Evolutionary conservation across 2,329 filamentous ascomycete genomes (phyloP).

Genomic region (Paraphaeosphaeria sporulosa): DNA sequence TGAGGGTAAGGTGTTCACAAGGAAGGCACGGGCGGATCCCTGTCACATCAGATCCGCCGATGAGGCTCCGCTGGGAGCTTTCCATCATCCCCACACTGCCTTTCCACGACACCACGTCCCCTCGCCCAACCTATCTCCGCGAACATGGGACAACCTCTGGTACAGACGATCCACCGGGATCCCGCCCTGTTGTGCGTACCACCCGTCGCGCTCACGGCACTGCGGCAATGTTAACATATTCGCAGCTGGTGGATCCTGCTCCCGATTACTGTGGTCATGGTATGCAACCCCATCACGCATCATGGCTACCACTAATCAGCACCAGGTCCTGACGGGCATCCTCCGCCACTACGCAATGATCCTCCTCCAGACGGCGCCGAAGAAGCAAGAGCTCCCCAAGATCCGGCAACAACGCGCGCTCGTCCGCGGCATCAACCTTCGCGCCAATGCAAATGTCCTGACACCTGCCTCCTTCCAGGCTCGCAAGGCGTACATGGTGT

Average conservation of each 20-base stretch:
- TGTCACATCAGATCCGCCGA: conserved; percentile 33
- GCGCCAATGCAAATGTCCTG: conserved; percentile 81
- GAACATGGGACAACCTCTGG: conserved; percentile 81
- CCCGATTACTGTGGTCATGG: conserved; percentile 97
- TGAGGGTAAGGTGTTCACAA: conserved; percentile 48
- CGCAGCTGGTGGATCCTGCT: conserved; percentile 97
- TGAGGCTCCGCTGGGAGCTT: conserved; percentile 38
- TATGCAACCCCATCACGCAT: conserved; percentile 45
- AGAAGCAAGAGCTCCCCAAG: conserved; percentile 76
- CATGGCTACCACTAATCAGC: conserved; percentile 21
- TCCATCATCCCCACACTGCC: conserved; percentile 31
- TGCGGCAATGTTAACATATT: conserved; percentile 29
- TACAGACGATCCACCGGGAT: conserved; percentile 98
- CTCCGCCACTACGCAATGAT: conserved; percentile 95
- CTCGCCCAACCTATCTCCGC: conserved; percentile 22
- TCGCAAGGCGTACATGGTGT: conserved; percentile 81
- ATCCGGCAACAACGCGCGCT: conserved; percentile 87
- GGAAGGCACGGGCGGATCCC: conserved; percentile 37
- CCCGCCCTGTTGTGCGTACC: conserved; percentile 88
- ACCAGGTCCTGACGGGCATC: conserved; percentile 85
- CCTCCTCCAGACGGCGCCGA: conserved; percentile 85
- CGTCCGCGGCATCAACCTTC: conserved; percentile 82
- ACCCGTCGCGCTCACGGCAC: not conserved
- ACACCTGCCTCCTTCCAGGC: conserved; percentile 78
- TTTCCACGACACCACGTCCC: conserved; percentile 21